phyloP scores from a whole-genome alignment of 2,329 filamentous ascomycete species.

The Penicillium palitans region DNA sequence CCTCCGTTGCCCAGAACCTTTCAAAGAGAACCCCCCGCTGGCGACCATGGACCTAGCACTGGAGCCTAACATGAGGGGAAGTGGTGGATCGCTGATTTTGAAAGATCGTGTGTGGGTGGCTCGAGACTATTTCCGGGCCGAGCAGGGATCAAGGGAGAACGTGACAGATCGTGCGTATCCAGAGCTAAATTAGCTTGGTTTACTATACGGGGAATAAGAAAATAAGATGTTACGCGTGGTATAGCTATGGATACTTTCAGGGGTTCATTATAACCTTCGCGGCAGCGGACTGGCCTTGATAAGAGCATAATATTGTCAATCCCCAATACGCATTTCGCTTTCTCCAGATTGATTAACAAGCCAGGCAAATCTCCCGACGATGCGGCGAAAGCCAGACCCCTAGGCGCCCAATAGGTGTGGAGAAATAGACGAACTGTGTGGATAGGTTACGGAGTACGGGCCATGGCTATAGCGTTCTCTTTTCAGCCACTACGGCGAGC shows the following conservation, averaged over 20 bases:
- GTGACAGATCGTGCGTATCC: constrained; percentile 10
- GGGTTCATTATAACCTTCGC: neutral
- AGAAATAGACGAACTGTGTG: constrained; percentile 22
- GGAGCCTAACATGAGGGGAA: constrained; percentile 16
- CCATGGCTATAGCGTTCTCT: constrained; percentile 27
- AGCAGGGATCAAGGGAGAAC: constrained; percentile 13
- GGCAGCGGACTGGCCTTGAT: constrained; percentile 4
- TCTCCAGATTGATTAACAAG: constrained; percentile 21
- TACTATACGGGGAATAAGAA: neutral
- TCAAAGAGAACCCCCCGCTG: constrained; percentile 6
- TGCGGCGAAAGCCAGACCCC: constrained; percentile 19
- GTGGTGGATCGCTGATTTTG: constrained; percentile 3
- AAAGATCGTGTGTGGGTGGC: constrained; percentile 11
- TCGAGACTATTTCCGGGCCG: constrained; percentile 15
- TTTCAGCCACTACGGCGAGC: constrained; percentile 26
- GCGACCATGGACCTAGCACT: constrained; percentile 18
- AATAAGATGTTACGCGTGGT: neutral
- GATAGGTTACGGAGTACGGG: constrained; percentile 23
- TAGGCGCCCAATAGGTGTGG: constrained; percentile 27
- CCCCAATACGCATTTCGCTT: neutral
- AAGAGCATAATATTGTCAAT: constrained; percentile 4
- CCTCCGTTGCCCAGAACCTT: constrained; percentile 13
- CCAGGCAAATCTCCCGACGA: constrained; percentile 17
- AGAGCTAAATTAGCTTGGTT: constrained; percentile 1
- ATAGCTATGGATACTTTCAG: neutral